These are phyloP conservation scores for Arabis hirsuta DNA, from an alignment of 345 rosid species.

Conservation along the genomic window DNA sequence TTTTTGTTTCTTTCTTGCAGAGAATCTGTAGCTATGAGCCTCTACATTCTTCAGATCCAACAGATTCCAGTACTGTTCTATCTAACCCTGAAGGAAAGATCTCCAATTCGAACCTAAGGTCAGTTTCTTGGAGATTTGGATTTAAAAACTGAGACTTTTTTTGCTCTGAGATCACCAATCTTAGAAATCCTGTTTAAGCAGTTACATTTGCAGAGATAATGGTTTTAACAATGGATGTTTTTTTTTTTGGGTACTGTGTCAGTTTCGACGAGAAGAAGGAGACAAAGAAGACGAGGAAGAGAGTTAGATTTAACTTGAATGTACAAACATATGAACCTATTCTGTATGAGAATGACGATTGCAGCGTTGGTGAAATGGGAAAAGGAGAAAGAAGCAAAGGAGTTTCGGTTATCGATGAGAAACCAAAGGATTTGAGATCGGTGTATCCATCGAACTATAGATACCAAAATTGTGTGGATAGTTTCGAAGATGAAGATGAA, in stretches of 20 bases:
- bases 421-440: slow-evolving; percentile 38
- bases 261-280: slow-evolving; percentile 42
- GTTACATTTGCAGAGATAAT: not conserved
- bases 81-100: slow-evolving; percentile 35
- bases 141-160: not conserved
- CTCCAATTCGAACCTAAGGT: slow-evolving; percentile 59
- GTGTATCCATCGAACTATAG: slow-evolving; percentile 58
- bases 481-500: slow-evolving; percentile 71
- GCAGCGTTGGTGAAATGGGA: slow-evolving; percentile 50
- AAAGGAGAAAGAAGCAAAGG: slow-evolving; percentile 34
- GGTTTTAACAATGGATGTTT: not conserved
- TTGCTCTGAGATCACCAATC: slow-evolving; percentile 1
- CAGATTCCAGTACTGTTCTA: slow-evolving; percentile 32
- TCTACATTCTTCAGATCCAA: slow-evolving; percentile 55
- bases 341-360: slow-evolving; percentile 39
- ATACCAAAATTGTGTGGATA: slow-evolving; percentile 60
- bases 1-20: slow-evolving; percentile 38
- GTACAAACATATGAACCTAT: slow-evolving; percentile 77
- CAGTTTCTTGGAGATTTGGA: slow-evolving; percentile 28
- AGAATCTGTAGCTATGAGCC: slow-evolving; percentile 53
- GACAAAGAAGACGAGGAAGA: slow-evolving; percentile 61
- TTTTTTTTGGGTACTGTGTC: not conserved
- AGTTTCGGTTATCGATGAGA: slow-evolving; percentile 13
- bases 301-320: slow-evolving; percentile 86
- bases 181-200: slow-evolving; percentile 8